Evolutionary conservation across 495 filamentous ascomycete species (phyloP).

Genomic region (Viridothelium virens): DNA sequence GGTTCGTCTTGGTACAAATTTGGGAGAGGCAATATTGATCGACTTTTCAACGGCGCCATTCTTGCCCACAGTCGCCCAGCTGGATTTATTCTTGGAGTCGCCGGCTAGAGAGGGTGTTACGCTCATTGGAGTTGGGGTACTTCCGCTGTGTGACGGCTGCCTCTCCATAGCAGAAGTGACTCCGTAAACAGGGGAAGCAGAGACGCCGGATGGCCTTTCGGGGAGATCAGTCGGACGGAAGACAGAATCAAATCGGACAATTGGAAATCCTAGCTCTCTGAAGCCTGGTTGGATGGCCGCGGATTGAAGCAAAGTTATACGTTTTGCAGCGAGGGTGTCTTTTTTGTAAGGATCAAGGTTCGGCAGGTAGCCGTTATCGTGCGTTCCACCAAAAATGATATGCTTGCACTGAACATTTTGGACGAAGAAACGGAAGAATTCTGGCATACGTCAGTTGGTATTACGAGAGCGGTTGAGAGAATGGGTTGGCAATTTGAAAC

Average conservation of each 20-base stretch:
- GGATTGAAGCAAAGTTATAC: slow-evolving; percentile 34
- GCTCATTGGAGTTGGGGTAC: slow-evolving; percentile 7
- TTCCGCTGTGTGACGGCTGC: slow-evolving; percentile 1
- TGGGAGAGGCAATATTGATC: slow-evolving; percentile 30
- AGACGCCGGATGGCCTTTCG: neutral
- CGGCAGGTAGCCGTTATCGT: slow-evolving; percentile 37
- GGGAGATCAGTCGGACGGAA: slow-evolving; percentile 26
- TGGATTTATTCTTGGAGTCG: slow-evolving; percentile 15
- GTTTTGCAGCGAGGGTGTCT: slow-evolving; percentile 21
- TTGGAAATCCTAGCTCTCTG: slow-evolving; percentile 28
- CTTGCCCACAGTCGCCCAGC: slow-evolving; percentile 34
- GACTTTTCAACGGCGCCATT: slow-evolving; percentile 26
- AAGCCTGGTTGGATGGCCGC: slow-evolving; percentile 26
- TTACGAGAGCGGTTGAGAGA: neutral
- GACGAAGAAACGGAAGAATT: slow-evolving; percentile 35
- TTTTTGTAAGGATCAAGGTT: slow-evolving; percentile 33
- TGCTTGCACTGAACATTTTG: slow-evolving; percentile 37
- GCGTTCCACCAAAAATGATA: slow-evolving; percentile 37
- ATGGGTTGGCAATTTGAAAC: neutral
- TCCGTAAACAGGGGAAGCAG: slow-evolving; percentile 4
- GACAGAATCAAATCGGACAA: slow-evolving; percentile 25
- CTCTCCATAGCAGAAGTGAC: neutral
- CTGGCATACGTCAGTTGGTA: slow-evolving; percentile 12
- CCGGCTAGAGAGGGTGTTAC: slow-evolving; percentile 18
- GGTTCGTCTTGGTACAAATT: slow-evolving; percentile 20